Evolutionary conservation across 108 stramenopile species (phyloP), one percentile per base, ranked within the genome.

Genomic region (Skeletonema costatum): DNA sequence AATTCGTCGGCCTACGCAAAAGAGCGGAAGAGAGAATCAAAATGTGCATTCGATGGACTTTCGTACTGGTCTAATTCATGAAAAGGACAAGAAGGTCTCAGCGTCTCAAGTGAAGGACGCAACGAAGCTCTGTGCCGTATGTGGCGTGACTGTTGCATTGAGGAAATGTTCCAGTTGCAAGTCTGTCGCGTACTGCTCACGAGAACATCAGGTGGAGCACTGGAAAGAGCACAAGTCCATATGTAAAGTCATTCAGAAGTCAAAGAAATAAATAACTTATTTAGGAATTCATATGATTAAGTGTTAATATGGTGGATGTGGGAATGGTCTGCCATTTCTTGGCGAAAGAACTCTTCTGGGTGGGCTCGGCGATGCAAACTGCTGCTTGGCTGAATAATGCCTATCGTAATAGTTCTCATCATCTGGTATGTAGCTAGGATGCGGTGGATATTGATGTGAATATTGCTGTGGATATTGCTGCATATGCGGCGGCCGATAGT

Each of bases 131-230:
- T 73, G 72, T 63, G 72, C 72, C 10, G 64, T 66, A 13, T 73
- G 72, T 73, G 65, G 44, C 42, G 72, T 67, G 13, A 73, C 72
- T 44, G 72, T 41, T 4, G 72, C 64, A 46, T 36, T 73, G 29
- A 73, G 17, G 29, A 42, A 41, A 4, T 65, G 70, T 32, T 9
- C 17, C 6, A 60, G 25, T 3, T 71, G 30, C 12, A 8, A 25
- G 33, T 8, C 19, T 7, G 17, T 65, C 7, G 63, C 63, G 14
- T 65, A 65, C 48, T 71, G 63, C 36, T 29, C 63, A 21, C 39
- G 29, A 21, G 29, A 65, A 61, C 63, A 65, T 46, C 63, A 65
- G 61, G 11, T 65, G 17, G 29, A 65, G n/a, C 33, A 71, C 61
- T 71, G 70, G 70, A 63, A 63, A 21, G 64, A 71, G 4, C 70